Base-by-base conservation (phyloP, 306 rosid genomes). In the Rosa multiflora region DNA sequence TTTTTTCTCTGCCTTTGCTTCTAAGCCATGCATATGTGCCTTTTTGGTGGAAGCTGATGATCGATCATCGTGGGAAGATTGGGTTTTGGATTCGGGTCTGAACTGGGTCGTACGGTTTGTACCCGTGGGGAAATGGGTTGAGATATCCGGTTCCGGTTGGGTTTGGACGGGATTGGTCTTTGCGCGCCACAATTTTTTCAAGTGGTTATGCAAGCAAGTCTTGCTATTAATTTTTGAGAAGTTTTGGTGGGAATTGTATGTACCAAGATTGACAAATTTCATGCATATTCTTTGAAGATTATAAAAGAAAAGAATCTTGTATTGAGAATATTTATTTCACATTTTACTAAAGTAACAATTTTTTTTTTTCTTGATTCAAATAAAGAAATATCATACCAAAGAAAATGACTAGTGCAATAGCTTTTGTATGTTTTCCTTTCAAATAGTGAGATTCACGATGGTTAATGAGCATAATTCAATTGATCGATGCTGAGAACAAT, bases 1-100 rank as follows among this genome's bases (percentile, higher is more conserved):
- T n/a, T 64, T 84, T 84, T 9, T 21, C 74, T 59, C 55, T 70
- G 86, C 67, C 93, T 86, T 88, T 86, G 90, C 93, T 88, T 90
- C 87, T n/a, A 92, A 88, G 93, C 75, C 91, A 87, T 81, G 92
- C 23, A 10, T 63, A 8, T 3, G 61, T 9, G 13, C 73, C 48
- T 40, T 67, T 39, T 17, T 37, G 10, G 23, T 64, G 70, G 70
- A 35, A 64, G 70, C 21, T 32, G 70, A 64, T 64, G 44, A 64
- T 32, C 37, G 44, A 64, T 32, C 37, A 32, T 32, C 3, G 69
- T 10, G 6, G 44, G 26, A 37, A 64, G 59, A 21, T 68, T 6
- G n/a, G 14, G 59, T 35, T 37, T 18, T 7, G 71, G 48, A 39
- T 39, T 40, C 48, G 49, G 29, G 44, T 67, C 47, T 40, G 13